Percentiles rank a stretch among this genome's conserved stretches.
Conservation (phyloP, 2,329 filamentous ascomycete genomes). For the Calonectria fujianensis region DNA sequence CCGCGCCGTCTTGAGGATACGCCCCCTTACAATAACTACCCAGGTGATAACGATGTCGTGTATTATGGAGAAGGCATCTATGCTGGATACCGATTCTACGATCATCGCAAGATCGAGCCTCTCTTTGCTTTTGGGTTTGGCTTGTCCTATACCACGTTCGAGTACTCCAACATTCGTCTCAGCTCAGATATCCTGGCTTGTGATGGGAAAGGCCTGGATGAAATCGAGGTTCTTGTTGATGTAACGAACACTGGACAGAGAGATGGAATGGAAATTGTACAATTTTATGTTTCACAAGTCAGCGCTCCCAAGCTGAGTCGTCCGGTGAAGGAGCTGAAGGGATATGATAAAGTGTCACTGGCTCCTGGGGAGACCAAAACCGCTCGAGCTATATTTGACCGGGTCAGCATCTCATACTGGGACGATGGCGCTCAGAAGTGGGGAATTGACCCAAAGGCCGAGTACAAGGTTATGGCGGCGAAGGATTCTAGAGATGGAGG, state of each 20-base stretch:
- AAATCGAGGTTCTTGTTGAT: conserved; percentile 40
- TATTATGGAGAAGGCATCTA: conserved; percentile 83
- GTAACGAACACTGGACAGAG: conserved; percentile 41
- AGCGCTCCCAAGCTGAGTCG: conserved; percentile 31
- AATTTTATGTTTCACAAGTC: conserved; percentile 42
- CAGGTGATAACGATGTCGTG: conserved; percentile 77
- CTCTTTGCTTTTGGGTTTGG: conserved; percentile 57
- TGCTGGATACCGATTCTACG: conserved; percentile 83
- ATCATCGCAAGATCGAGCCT: conserved; percentile 66
- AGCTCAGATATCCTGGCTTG: conserved; percentile 20
- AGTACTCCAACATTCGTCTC: conserved; percentile 61
- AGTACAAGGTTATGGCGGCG: conserved; percentile 40
- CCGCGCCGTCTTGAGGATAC: conserved; percentile 78
- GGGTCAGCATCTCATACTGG: conserved; percentile 45
- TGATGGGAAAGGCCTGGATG: background rate
- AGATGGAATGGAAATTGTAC: conserved; percentile 43
- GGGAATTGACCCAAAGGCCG: conserved; percentile 40
- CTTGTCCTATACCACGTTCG: conserved; percentile 43
- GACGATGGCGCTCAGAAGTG: conserved; percentile 42
- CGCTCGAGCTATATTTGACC: conserved; percentile 38
- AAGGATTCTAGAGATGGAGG: conserved; percentile 44
- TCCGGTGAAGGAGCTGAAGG: conserved; percentile 44
- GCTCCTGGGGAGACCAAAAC: conserved; percentile 35
- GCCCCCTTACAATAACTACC: conserved; percentile 80
- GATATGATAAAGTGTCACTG: conserved; percentile 42